Evolutionary conservation across 2,329 filamentous ascomycete genomes (phyloP).

Genomic region (Colletotrichum filicis): DNA sequence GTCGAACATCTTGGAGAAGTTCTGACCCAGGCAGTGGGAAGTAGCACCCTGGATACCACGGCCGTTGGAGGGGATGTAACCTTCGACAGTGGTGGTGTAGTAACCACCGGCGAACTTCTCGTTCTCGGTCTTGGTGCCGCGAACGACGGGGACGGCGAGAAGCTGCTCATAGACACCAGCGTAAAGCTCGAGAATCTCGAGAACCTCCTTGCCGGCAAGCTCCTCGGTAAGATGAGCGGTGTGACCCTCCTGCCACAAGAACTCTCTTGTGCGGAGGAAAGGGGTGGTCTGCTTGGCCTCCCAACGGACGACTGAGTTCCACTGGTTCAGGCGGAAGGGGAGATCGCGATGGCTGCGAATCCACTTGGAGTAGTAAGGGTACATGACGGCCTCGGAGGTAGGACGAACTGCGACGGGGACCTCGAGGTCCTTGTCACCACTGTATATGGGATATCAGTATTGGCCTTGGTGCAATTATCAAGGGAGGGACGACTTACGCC

Average conservation of each 20-base stretch:
- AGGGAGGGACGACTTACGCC: conserved; percentile 62
- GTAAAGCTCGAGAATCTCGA: conserved; percentile 94
- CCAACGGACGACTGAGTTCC: conserved; percentile 94
- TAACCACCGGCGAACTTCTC: conserved; percentile 98
- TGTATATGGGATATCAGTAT: conserved; percentile 44
- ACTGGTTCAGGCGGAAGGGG: conserved; percentile 94
- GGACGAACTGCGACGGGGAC: conserved; percentile 76
- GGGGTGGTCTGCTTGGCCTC: conserved; percentile 93
- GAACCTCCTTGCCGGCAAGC: conserved; percentile 84
- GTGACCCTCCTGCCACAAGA: conserved; percentile 98
- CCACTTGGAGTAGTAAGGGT: conserved; percentile 96
- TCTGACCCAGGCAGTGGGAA: conserved; percentile 94
- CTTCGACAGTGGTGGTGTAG: conserved; percentile 97
- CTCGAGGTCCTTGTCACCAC: conserved; percentile 92
- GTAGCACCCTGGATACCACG: conserved; percentile 97
- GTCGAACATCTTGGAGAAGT: conserved; percentile 99
- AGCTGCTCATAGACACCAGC: conserved; percentile 93
- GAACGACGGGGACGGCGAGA: conserved; percentile 93
- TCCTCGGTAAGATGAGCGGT: conserved; percentile 87
- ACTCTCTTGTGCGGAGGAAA: conserved; percentile 93
- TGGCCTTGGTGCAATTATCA: neutral
- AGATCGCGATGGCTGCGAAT: conserved; percentile 96
- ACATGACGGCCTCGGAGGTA: conserved; percentile 86
- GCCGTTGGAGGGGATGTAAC: conserved; percentile 94
- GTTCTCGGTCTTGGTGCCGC: conserved; percentile 94